Evolutionary conservation across 1,139 yeast genomes (phyloP).

Genomic region (Yamadazyma blattariae): DNA sequence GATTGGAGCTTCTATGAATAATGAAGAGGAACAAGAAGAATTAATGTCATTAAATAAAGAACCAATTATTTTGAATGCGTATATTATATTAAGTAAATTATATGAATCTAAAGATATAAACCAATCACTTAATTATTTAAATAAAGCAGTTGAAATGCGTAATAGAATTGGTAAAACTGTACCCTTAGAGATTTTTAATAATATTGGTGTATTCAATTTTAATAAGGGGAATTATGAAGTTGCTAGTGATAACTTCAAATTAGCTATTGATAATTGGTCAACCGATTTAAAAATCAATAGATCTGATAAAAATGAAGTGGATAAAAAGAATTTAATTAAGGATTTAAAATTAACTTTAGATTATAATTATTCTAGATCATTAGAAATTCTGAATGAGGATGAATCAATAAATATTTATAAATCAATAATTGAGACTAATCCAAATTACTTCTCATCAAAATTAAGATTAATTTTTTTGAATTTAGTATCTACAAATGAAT

Average conservation of each 20-base stretch:
- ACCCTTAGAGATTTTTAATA: conserved; percentile 72
- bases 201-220: conserved; percentile 82
- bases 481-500: conserved; percentile 26
- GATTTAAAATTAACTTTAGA: conserved; percentile 47
- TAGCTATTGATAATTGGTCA: conserved; percentile 36
- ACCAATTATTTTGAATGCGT: conserved; percentile 66
- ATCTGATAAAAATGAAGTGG: conserved; percentile 20
- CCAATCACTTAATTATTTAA: conserved; percentile 55
- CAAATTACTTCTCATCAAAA: conserved; percentile 74
- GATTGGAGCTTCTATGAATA: conserved; percentile 12
- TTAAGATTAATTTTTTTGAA: conserved; percentile 64
- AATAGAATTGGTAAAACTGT: conserved; percentile 43
- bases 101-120: conserved; percentile 62
- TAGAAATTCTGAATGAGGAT: conserved; percentile 45
- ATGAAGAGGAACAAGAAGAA: conserved; percentile 22
- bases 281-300: conserved; percentile 12
- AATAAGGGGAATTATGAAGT: conserved; percentile 55
- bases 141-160: conserved; percentile 55
- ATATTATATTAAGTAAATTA: conserved; percentile 61
- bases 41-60: conserved; percentile 44
- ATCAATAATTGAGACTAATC: conserved; percentile 54
- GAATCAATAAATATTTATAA: conserved; percentile 55
- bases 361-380: conserved; percentile 63
- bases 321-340: conserved; percentile 25
- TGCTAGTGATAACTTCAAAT: conserved; percentile 41